Percentiles rank a stretch among this genome's conserved stretches.
These are phyloP conservation scores for Jatropha multifida DNA, from an alignment of 441 rosid species.

Conservation along the genomic window DNA sequence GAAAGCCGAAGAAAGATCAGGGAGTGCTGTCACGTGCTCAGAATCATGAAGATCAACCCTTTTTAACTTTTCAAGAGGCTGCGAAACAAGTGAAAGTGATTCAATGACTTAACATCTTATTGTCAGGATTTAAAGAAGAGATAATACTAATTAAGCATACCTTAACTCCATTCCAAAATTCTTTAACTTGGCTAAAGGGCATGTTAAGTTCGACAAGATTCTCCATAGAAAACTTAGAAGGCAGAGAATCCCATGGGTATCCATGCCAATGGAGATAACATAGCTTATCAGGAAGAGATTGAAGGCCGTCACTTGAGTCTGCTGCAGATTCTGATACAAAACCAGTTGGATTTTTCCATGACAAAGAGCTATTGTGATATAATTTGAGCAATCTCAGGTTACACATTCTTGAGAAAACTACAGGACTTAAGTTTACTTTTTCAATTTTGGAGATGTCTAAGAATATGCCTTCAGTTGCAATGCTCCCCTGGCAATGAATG, in stretches of 20 bases:
- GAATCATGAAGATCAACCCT: constrained; percentile 21
- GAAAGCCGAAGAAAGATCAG: constrained; percentile 12
- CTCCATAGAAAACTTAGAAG: constrained; percentile 22
- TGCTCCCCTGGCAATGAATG: constrained; percentile 16
- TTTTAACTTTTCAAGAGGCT: constrained; percentile 20
- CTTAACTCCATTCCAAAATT: constrained; percentile 23
- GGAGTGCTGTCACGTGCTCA: constrained; percentile 4
- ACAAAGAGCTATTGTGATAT: constrained; percentile 14
- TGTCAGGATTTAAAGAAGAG: background rate
- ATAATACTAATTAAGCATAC: constrained; percentile 10
- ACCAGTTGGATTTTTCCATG: constrained; percentile 26
- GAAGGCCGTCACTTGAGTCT: constrained; percentile 16
- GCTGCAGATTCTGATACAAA: constrained; percentile 3
- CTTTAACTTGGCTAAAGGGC: constrained; percentile 23
- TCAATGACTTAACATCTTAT: background rate
- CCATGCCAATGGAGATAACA: constrained; percentile 30
- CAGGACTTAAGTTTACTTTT: constrained; percentile 8
- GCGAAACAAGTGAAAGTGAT: background rate
- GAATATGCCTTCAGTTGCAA: constrained; percentile 28
- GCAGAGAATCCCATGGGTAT: constrained; percentile 27
- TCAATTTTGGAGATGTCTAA: constrained; percentile 11
- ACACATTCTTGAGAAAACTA: constrained; percentile 27
- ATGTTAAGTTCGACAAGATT: constrained; percentile 30
- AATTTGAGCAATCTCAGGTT: constrained; percentile 31
- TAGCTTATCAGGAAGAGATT: constrained; percentile 26